A percentile compares a stretch with the other conserved stretches of the same genome.
Evolutionary conservation across 495 filamentous ascomycete species (phyloP).

Genomic region (Aspergillus nidulans): DNA sequence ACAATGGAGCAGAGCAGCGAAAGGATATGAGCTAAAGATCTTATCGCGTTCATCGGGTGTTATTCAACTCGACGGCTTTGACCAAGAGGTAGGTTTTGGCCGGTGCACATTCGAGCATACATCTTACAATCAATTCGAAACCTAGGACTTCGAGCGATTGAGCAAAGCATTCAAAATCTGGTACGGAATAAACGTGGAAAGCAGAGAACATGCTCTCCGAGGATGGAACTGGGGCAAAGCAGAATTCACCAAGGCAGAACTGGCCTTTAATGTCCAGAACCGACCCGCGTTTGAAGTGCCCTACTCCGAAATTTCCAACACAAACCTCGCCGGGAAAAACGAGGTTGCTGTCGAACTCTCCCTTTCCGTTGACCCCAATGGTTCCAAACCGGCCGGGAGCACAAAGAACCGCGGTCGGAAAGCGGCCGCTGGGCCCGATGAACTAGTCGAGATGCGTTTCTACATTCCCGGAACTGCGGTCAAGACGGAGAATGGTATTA

Average conservation of each 20-base stretch:
- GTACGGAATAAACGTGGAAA: slow-evolving; percentile 90
- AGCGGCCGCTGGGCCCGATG: slow-evolving; percentile 79
- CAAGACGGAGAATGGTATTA: slow-evolving; percentile 66
- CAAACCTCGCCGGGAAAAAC: slow-evolving; percentile 94
- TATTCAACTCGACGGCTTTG: slow-evolving; percentile 92
- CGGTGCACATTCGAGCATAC: not conserved
- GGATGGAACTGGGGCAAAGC: slow-evolving; percentile 99
- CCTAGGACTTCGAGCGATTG: slow-evolving; percentile 82
- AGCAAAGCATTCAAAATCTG: slow-evolving; percentile 90
- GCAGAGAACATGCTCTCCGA: slow-evolving; percentile 86
- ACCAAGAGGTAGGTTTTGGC: slow-evolving; percentile 65
- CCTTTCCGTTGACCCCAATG: slow-evolving; percentile 62
- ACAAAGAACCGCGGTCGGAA: slow-evolving; percentile 81
- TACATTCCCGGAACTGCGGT: slow-evolving; percentile 92
- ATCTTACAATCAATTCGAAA: not conserved
- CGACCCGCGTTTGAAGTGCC: slow-evolving; percentile 96
- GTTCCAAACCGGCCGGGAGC: slow-evolving; percentile 65
- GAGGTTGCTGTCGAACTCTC: slow-evolving; percentile 96
- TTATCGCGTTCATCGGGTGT: slow-evolving; percentile 75
- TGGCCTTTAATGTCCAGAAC: slow-evolving; percentile 95
- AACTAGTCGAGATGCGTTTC: slow-evolving; percentile 97
- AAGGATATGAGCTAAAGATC: slow-evolving; percentile 90
- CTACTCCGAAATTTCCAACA: slow-evolving; percentile 96
- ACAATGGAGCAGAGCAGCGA: slow-evolving; percentile 93
- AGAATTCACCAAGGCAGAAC: slow-evolving; percentile 92